Evolutionary conservation across 441 rosid species (phyloP), one percentile per base, ranked within the genome.

Genomic region (Capsella rubella): DNA sequence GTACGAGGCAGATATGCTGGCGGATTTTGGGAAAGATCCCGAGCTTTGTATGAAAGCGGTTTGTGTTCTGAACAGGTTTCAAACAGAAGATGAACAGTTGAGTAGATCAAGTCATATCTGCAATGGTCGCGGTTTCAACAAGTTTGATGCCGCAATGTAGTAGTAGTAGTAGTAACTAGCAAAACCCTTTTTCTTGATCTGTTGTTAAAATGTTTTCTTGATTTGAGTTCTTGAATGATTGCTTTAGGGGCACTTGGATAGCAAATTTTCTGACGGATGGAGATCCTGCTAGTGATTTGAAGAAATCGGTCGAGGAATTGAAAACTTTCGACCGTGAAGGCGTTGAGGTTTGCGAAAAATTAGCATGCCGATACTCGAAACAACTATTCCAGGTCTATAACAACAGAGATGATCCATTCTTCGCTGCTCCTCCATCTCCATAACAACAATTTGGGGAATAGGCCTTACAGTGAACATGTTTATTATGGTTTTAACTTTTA

Each of bases 1-100:
- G 51, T 83, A 73, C 34, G 85, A 87, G 75, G 90, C 82, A 39
- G 91, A 90, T 37, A 85, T 92, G 93, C 90, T 87, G 12, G 82
- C 96, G 13, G 91, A 77, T 67, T 87, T 93, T 29, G 92, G 85
- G 35, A 89, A 90, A 82, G 89, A 86, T 64, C 80, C 71, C 1
- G 85, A 85, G 74, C 82, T 89, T n/a, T 93, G 98, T 81, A 88
- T 90, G 94, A 89, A 77, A 74, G 97, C 95, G 51, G 97, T 89
- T 18, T 89, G 95, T 57, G 92, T 89, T 56, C 80, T 90, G n/a
- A 88, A 87, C 69, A 71, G 91, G 53, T 85, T 84, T 65, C 97
- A 89, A 78, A 89, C 92, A 32, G 71, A 71, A 8, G 97, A 79
- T 32, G 94, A 93, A 75, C 78, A 82, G 70, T 6, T 40, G 14